Percentiles rank a stretch among this genome's conserved stretches.
These are phyloP conservation scores for Xerocomus amazonicus DNA, from an alignment of 1,284 basidiomycete genomes.

Conservation along the genomic window DNA sequence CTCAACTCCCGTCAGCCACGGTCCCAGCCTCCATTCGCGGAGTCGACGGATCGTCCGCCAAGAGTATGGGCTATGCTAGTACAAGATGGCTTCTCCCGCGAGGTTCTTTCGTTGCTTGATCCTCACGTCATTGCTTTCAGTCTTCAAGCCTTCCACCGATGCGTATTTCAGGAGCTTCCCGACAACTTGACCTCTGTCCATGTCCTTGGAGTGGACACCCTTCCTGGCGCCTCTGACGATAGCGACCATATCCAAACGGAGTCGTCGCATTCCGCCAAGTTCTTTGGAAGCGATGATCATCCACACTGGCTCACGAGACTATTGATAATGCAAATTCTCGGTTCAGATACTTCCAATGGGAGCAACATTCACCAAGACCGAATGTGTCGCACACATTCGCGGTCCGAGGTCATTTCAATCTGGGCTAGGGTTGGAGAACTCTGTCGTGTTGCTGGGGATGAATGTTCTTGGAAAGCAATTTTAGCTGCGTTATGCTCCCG, in stretches of 20 bases:
- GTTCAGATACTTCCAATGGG: constrained; percentile 43
- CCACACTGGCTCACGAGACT: constrained; percentile 78
- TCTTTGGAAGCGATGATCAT: constrained; percentile 64
- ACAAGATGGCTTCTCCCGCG: constrained; percentile 65
- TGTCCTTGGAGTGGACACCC: constrained; percentile 35
- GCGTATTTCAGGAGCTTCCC: constrained; percentile 46
- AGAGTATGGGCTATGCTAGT: constrained; percentile 47
- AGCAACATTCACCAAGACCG: constrained; percentile 38
- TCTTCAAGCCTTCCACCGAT: constrained; percentile 55
- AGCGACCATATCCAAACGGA: constrained; percentile 5
- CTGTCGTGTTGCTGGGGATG: constrained; percentile 64
- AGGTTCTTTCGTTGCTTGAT: constrained; percentile 57
- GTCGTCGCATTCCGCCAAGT: constrained; percentile 30
- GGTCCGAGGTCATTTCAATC: constrained; percentile 65
- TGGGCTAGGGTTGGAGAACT: constrained; percentile 72
- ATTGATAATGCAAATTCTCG: constrained; percentile 64
- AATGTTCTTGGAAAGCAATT: constrained; percentile 74
- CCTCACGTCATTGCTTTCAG: constrained; percentile 55
- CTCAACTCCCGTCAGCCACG: constrained; percentile 23
- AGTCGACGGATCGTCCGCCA: constrained; percentile 22
- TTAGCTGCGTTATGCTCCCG: constrained; percentile 61
- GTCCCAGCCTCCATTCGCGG: constrained; percentile 18
- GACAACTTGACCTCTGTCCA: constrained; percentile 48
- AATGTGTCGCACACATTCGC: constrained; percentile 59
- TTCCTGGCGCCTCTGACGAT: constrained; percentile 10